These are phyloP conservation scores for Hypoxylon crocopeplum DNA, from an alignment of 495 filamentous ascomycete species.

Conservation along the genomic window DNA sequence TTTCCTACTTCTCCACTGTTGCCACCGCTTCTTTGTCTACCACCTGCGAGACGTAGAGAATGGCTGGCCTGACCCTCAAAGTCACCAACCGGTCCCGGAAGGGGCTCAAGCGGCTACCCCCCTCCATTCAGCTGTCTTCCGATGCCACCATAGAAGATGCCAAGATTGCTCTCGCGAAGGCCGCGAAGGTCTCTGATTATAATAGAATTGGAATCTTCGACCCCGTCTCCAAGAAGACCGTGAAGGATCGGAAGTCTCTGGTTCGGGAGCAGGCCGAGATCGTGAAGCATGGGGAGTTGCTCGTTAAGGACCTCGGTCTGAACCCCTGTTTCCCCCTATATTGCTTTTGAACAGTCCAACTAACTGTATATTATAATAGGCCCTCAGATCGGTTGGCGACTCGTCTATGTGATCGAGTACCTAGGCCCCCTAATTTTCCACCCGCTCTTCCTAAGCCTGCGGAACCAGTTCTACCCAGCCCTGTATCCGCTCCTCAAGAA, in stretches of 20 bases:
- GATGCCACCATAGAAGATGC: constrained; percentile 67
- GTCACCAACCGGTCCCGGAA: constrained; percentile 52
- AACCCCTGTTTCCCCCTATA: not conserved
- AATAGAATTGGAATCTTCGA: constrained; percentile 75
- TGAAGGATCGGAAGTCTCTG: constrained; percentile 62
- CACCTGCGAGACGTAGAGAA: constrained; percentile 14
- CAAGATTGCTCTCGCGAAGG: constrained; percentile 55
- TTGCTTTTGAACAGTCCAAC: not conserved
- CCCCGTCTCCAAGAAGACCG: constrained; percentile 67
- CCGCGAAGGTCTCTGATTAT: constrained; percentile 55
- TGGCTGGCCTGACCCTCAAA: constrained; percentile 51
- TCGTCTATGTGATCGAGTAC: constrained; percentile 95
- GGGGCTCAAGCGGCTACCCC: constrained; percentile 74
- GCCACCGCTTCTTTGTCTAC: not conserved
- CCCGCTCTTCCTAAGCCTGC: constrained; percentile 71
- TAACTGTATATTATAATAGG: constrained; percentile 56
- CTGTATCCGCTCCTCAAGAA: constrained; percentile 53
- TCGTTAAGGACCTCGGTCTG: constrained; percentile 94
- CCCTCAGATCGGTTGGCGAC: constrained; percentile 89
- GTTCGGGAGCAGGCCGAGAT: constrained; percentile 70
- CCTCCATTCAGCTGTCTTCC: constrained; percentile 65
- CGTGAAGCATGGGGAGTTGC: constrained; percentile 70
- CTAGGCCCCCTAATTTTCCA: constrained; percentile 93
- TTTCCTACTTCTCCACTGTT: not conserved
- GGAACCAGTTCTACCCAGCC: constrained; percentile 74